Base-by-base conservation (phyloP, 2,329 filamentous ascomycete genomes). In the Sporothrix inflata region DNA sequence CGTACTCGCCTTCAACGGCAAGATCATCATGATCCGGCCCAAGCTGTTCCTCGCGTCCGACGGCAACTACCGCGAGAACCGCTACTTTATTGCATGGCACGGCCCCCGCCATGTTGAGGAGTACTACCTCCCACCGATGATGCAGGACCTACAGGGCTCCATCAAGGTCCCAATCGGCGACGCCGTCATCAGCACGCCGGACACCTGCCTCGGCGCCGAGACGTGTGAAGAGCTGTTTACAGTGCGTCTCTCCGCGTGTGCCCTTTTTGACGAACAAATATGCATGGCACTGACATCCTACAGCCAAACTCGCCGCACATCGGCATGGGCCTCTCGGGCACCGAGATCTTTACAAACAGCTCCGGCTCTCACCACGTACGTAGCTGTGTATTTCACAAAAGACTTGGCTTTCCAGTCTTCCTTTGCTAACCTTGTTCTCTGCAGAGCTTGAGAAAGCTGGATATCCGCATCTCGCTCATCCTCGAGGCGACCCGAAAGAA, bases 281-380 rank as follows among this genome's bases (percentile, higher is more conserved):
- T 16, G 14, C 38, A n/a, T 21, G 30, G 14, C 3, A 19, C 38
- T 71, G 42, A 63, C 70, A 51, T 21, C 14, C 67, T 8, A 70
- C 42, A 73, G 73, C 76, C 74, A n/a, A 77, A 76, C 69, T 72
- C 71, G 11, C 88, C 89, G 4, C 87, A 89, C 74, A 86, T 86
- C 42, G 81, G 83, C 11, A 89, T 90, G 82, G 86, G 87, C n/a
- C 83, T 94, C 1, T 85, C 90, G 76, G 92, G 93, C 4, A 88
- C 89, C 6, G 92, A 93, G 77, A 89, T 94, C 71, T 86, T 92
- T 74, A 88, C 89, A 9, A 95, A 95, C 79, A 89, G 86, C 3
- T 89, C 86, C 70, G 92, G 89, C 7, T 89, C 85, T 14, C 92
- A 95, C 78, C 75, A 75, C 49, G 72, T 74, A 71, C 16, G 72